These are phyloP conservation scores for Adansonia madagascariensis DNA, from an alignment of 441 rosid species.

Conservation along the genomic window DNA sequence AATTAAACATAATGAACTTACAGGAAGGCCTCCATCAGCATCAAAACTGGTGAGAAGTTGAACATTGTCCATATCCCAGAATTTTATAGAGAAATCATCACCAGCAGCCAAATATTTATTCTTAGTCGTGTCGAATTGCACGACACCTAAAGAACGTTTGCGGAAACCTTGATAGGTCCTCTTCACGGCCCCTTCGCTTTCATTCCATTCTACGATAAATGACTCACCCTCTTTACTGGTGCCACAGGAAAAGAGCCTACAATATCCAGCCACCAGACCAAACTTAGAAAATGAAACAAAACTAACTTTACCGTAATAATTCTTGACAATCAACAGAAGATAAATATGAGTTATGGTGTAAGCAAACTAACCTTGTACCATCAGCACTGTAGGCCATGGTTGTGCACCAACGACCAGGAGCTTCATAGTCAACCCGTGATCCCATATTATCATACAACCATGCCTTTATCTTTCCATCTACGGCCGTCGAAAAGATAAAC, in stretches of 20 bases:
- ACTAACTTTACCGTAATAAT: neutral
- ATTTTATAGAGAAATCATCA: constrained; percentile 75
- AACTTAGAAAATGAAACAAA: neutral
- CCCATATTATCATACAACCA: constrained; percentile 96
- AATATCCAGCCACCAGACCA: constrained; percentile 31
- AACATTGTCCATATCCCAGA: constrained; percentile 81
- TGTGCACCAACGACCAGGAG: constrained; percentile 98
- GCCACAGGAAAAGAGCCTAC: constrained; percentile 82
- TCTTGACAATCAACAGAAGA: constrained; percentile 22
- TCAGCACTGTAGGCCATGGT: constrained; percentile 99
- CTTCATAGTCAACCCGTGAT: constrained; percentile 94
- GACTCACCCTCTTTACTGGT: constrained; percentile 87
- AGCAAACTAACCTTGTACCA: constrained; percentile 71
- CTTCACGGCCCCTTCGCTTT: constrained; percentile 83
- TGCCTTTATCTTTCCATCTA: constrained; percentile 97
- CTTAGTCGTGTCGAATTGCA: constrained; percentile 78
- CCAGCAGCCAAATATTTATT: constrained; percentile 83
- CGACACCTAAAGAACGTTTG: constrained; percentile 72
- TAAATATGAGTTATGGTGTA: constrained; percentile 19
- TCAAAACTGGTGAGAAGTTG: constrained; percentile 65
- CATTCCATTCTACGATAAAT: constrained; percentile 78
- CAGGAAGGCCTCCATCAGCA: constrained; percentile 73
- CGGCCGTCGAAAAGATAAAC: constrained; percentile 95
- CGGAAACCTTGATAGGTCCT: constrained; percentile 78
- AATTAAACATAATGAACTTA: constrained; percentile 34